These are phyloP conservation scores for Pichia manshurica DNA, from an alignment of 805 yeast species.

Conservation along the genomic window DNA sequence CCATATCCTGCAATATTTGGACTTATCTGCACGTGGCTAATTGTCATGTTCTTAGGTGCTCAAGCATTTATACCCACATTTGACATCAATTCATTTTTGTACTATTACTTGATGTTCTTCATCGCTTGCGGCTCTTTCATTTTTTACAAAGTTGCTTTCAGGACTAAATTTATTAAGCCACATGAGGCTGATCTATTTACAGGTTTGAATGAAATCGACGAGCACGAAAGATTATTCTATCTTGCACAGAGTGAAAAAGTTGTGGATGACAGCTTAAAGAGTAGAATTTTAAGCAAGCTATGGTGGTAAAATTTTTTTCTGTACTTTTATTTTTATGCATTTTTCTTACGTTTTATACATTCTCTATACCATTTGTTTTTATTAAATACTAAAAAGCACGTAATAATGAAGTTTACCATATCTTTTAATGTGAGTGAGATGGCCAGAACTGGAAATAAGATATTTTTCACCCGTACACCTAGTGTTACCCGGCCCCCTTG, in stretches of 20 bases:
- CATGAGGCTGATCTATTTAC: constrained; percentile 41
- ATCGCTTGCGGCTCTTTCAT: constrained; percentile 33
- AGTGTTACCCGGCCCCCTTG: background rate
- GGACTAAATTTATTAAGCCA: constrained; percentile 37
- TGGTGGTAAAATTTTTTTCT: background rate
- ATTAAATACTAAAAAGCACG: no score
- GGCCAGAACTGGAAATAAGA: no score
- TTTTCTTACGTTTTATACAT: background rate
- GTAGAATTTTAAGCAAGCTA: background rate
- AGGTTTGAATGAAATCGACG: constrained; percentile 44
- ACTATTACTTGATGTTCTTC: constrained; percentile 39
- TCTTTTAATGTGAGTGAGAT: no score
- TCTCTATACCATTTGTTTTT: background rate
- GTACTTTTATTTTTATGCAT: background rate
- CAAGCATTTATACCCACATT: constrained; percentile 37
- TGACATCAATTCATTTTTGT: constrained; percentile 36
- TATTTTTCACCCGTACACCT: constrained; percentile 1
- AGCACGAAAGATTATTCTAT: constrained; percentile 37
- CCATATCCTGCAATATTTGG: constrained; percentile 28
- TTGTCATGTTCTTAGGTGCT: constrained; percentile 35
- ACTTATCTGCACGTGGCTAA: constrained; percentile 30
- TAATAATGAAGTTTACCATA: no score
- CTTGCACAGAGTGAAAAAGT: constrained; percentile 2
- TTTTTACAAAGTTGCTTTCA: constrained; percentile 34
- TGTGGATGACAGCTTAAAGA: background rate